These are phyloP conservation scores for Annona squamosa DNA, from an alignment of 164 flowering plant genomes.

Conservation along the genomic window DNA sequence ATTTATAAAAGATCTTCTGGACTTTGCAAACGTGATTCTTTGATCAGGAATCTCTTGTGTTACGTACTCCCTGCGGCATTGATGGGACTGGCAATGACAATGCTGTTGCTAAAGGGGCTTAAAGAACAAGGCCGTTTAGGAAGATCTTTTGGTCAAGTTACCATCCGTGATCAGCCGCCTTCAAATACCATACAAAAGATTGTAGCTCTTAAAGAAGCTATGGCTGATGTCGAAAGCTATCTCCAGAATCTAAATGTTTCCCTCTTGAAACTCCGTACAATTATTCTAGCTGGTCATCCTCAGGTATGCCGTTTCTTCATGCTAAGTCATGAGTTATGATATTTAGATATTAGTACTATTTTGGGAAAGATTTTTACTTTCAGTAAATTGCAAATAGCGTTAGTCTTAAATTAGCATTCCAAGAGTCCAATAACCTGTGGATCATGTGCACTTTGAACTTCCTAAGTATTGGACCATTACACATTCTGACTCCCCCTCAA, in stretches of 20 bases:
- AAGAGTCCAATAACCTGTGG: too few relatives aligned
- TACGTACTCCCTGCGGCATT: conserved; percentile 58
- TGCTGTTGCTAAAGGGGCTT: conserved; percentile 77
- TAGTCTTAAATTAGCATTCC: too few relatives aligned
- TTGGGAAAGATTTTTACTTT: too few relatives aligned
- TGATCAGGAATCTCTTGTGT: conserved; percentile 63
- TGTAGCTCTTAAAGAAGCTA: conserved; percentile 80
- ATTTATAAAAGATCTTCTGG: not conserved
- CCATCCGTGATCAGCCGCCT: conserved; percentile 87
- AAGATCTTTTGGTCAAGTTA: conserved; percentile 76
- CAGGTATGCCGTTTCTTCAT: conserved; percentile 46
- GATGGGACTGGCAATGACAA: conserved; percentile 48
- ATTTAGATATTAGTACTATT: too few relatives aligned
- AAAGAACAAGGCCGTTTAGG: conserved; percentile 93
- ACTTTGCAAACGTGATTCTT: conserved; percentile 6
- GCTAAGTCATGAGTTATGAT: too few relatives aligned
- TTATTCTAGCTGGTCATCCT: conserved; percentile 84
- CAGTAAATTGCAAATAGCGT: too few relatives aligned
- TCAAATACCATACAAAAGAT: conserved; percentile 91
- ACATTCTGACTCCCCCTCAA: too few relatives aligned
- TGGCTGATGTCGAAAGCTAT: conserved; percentile 69
- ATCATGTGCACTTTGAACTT: too few relatives aligned
- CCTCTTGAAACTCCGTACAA: conserved; percentile 72
- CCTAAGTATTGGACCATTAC: too few relatives aligned
- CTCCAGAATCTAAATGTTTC: conserved; percentile 73